Evolutionary conservation across 176 grass and related monocot genomes (phyloP).

Genomic region (Oryza coarctata): DNA sequence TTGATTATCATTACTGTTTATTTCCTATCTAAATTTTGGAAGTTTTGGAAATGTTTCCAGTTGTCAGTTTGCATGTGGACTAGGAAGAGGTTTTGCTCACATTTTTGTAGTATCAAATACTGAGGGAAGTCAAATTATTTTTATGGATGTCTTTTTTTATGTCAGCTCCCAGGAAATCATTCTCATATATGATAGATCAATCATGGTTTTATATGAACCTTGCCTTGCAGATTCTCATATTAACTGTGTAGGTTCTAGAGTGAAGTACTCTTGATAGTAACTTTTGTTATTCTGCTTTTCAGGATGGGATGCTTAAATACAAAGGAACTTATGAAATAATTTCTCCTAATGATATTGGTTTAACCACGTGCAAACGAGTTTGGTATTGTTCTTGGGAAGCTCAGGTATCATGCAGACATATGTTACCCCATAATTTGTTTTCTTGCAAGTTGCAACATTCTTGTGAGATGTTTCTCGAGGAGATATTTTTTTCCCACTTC

Average conservation of each 20-base stretch:
- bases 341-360: conserved; percentile 93
- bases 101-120: neutral
- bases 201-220: neutral
- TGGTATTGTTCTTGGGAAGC: conserved; percentile 97
- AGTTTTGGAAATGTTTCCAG: neutral
- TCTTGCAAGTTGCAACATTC: neutral
- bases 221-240: neutral
- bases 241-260: neutral
- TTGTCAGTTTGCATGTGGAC: neutral
- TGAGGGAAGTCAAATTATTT: neutral
- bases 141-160: neutral
- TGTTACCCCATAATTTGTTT: neutral
- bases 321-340: conserved; percentile 99
- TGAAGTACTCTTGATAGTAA: neutral
- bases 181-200: neutral
- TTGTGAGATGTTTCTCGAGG: neutral
- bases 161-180: neutral
- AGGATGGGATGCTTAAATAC: conserved; percentile 99
- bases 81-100: neutral
- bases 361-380: conserved; percentile 85
- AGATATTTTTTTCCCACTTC: neutral
- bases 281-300: conserved; percentile 18
- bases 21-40: neutral
- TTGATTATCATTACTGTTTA: neutral
- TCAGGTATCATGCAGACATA: conserved; percentile 57